Conservation (phyloP, 108 stramenopile species). For the Pseudonitzschia multiseries region DNA sequence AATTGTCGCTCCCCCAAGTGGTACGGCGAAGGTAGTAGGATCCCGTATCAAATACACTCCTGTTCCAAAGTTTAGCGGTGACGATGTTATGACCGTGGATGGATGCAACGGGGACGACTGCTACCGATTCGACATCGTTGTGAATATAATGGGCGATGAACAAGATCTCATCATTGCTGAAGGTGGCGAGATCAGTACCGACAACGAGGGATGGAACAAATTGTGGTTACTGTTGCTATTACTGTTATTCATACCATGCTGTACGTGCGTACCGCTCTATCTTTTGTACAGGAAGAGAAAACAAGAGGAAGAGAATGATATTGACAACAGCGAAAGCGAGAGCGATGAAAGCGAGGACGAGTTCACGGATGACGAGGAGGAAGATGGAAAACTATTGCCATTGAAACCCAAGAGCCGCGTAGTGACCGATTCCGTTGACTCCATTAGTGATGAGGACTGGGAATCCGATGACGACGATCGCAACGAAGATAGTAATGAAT, state of each 20-base stretch:
- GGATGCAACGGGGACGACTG: background rate
- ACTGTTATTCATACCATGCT: background rate
- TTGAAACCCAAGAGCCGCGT: background rate
- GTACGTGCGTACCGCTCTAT: background rate
- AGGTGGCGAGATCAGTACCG: background rate
- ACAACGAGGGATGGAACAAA: constrained; percentile 3
- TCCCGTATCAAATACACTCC: background rate
- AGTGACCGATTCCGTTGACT: background rate
- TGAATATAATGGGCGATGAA: constrained; percentile 2
- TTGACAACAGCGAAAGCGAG: background rate
- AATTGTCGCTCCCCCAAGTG: background rate
- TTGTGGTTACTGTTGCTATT: constrained; percentile 4
- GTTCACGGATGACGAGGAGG: background rate
- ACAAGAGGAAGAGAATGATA: background rate
- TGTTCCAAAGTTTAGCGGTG: background rate
- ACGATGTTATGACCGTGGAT: background rate
- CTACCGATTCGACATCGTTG: background rate
- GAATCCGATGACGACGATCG: constrained; percentile 6
- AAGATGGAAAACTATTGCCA: background rate
- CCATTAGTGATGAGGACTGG: constrained; percentile 2
- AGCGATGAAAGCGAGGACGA: background rate
- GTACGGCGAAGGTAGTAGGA: background rate
- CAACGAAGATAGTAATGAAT: background rate
- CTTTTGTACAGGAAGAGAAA: background rate
- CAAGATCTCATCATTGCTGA: background rate